Conservation (phyloP, 1,284 basidiomycete species). For the Leccinum fuscescens region DNA sequence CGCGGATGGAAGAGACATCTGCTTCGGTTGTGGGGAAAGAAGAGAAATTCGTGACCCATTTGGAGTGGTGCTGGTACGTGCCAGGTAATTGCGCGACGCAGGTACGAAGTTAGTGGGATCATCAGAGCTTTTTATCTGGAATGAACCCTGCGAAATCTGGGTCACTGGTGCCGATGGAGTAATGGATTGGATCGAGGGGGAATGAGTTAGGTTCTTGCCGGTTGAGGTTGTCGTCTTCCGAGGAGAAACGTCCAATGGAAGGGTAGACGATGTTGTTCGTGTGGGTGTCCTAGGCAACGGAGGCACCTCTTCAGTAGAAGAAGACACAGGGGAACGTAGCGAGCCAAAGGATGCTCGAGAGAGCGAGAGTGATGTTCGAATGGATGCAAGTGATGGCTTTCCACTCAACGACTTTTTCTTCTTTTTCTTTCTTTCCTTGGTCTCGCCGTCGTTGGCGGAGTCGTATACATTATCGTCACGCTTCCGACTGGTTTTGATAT, state of each 20-base stretch:
- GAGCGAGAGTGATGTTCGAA: slow-evolving; percentile 31
- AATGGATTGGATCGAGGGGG: slow-evolving; percentile 20
- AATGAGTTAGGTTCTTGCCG: slow-evolving; percentile 8
- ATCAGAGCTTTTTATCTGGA: slow-evolving; percentile 20
- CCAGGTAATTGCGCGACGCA: slow-evolving; percentile 12
- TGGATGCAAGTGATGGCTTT: slow-evolving; percentile 32
- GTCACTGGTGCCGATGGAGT: slow-evolving; percentile 27
- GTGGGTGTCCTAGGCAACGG: slow-evolving; percentile 31
- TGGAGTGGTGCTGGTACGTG: neutral
- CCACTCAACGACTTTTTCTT: slow-evolving; percentile 22
- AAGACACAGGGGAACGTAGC: slow-evolving; percentile 22
- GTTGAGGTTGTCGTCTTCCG: slow-evolving; percentile 19
- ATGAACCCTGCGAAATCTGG: slow-evolving; percentile 10
- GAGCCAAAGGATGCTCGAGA: slow-evolving; percentile 33
- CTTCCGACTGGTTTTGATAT: neutral
- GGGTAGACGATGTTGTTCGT: neutral
- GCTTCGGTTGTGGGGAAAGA: slow-evolving; percentile 23
- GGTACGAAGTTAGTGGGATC: slow-evolving; percentile 2
- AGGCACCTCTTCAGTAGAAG: slow-evolving; percentile 23
- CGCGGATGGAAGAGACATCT: slow-evolving; percentile 22
- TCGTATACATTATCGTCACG: slow-evolving; percentile 20
- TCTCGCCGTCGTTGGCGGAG: slow-evolving; percentile 22
- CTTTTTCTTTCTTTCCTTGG: slow-evolving; percentile 19
- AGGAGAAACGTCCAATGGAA: neutral
- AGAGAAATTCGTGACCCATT: slow-evolving; percentile 25